Conservation (phyloP, 2,329 filamentous ascomycete genomes). For the Metarhizium album region DNA sequence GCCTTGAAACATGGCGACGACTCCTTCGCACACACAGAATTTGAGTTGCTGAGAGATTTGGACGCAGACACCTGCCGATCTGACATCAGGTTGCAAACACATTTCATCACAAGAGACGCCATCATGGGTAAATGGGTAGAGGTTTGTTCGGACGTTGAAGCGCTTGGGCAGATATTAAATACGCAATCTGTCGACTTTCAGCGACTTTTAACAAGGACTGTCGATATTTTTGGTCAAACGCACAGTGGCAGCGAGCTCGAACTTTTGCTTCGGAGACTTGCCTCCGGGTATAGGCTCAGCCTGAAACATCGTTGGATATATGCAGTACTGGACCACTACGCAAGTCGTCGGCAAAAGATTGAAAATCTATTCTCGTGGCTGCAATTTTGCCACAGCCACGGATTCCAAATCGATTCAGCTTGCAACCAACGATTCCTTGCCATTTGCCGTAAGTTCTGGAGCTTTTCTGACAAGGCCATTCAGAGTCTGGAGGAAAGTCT, state of each 20-base stretch:
- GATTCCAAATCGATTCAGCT: constrained; percentile 17
- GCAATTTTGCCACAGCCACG: constrained; percentile 19
- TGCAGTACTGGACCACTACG: constrained; percentile 20
- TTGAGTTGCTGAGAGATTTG: constrained; percentile 13
- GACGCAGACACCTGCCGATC: constrained; percentile 9
- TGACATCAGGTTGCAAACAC: constrained; percentile 19
- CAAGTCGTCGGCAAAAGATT: constrained; percentile 17
- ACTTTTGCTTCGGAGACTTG: constrained; percentile 17
- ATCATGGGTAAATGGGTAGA: constrained; percentile 17
- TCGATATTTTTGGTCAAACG: constrained; percentile 20
- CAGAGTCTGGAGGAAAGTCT: constrained; percentile 7
- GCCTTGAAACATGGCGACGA: constrained; percentile 19
- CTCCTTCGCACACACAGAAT: constrained; percentile 15
- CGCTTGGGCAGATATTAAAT: constrained; percentile 11
- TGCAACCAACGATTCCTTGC: constrained; percentile 18
- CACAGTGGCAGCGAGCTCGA: constrained; percentile 18
- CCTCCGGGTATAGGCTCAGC: constrained; percentile 15
- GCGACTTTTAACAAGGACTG: constrained; percentile 19
- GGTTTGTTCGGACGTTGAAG: constrained; percentile 13
- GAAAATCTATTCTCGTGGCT: constrained; percentile 21
- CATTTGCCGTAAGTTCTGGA: constrained; percentile 23
- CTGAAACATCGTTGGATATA: constrained; percentile 19
- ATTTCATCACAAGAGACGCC: constrained; percentile 18
- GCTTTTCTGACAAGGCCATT: constrained; percentile 20
- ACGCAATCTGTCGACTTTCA: constrained; percentile 15